phyloP scores from a whole-genome alignment of 352 stramenopile genomes.

The Phytophthora fragariae region DNA sequence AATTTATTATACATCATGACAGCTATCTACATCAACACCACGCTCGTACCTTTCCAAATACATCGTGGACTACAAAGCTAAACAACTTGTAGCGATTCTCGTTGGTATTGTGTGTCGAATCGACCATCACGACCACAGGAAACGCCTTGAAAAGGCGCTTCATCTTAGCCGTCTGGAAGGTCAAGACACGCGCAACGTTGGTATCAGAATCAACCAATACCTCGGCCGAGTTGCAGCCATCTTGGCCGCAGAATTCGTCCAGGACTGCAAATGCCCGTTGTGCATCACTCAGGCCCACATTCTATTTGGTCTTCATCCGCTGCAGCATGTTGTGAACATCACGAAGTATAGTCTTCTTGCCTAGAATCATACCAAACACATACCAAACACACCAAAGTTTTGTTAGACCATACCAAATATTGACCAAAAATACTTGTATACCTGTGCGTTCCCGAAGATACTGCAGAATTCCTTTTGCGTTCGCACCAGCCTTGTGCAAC shows the following conservation, averaged over 20 bases:
- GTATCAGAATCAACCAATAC: conserved; percentile 1
- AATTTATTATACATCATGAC: no score
- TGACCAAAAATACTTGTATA: background rate
- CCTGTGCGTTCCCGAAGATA: background rate
- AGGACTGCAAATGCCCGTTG: conserved; percentile 1
- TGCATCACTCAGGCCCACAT: conserved; percentile 1
- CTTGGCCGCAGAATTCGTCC: conserved; percentile 5
- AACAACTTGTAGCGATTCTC: conserved; percentile 23
- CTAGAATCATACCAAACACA: background rate
- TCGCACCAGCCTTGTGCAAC: background rate
- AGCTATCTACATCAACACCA: background rate
- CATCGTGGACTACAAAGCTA: background rate
- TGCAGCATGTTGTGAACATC: conserved; percentile 24
- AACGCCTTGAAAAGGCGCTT: conserved; percentile 21
- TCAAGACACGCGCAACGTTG: conserved; percentile 7
- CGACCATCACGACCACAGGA: conserved; percentile 16
- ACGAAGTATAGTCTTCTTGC: conserved; percentile 12
- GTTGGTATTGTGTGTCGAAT: conserved; percentile 18
- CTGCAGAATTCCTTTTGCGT: background rate
- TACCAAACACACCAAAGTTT: no score
- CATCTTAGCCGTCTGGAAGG: conserved; percentile 15
- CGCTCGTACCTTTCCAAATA: conserved; percentile 21
- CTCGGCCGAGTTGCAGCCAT: background rate
- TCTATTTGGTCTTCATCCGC: background rate
- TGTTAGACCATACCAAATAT: background rate